phyloP scores from a whole-genome alignment of 305 asterid species.

The Plantago coronopus region DNA sequence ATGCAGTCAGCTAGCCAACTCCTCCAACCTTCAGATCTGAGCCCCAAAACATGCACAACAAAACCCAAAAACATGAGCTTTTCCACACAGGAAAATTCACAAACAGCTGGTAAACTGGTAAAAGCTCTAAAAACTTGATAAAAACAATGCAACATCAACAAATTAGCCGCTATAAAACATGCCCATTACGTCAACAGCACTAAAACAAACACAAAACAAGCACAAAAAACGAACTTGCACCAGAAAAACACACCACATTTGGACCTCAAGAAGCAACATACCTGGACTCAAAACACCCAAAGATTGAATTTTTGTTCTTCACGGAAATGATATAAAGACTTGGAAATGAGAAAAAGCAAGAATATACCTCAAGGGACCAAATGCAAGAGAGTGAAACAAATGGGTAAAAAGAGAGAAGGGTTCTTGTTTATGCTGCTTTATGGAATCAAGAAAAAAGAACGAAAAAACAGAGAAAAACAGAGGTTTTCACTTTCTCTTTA shows the following conservation, averaged over 20 bases:
- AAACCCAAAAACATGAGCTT: constrained; percentile 19
- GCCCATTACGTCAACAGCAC: not conserved
- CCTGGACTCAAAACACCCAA: constrained; percentile 9
- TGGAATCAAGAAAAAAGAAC: constrained; percentile 29
- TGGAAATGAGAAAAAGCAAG: constrained; percentile 19
- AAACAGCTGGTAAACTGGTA: not conserved
- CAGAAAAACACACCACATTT: not conserved
- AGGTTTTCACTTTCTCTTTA: no score
- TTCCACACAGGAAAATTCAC: not conserved
- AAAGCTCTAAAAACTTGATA: not conserved
- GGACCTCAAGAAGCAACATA: constrained; percentile 22
- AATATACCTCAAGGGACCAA: constrained; percentile 50
- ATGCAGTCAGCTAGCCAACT: constrained; percentile 2
- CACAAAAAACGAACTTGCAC: not conserved
- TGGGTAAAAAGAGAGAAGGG: constrained; percentile 28
- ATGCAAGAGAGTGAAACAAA: constrained; percentile 32
- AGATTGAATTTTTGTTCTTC: constrained; percentile 22
- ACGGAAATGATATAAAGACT: constrained; percentile 27
- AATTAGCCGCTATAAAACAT: not conserved
- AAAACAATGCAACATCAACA: not conserved
- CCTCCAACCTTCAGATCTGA: constrained; percentile 50
- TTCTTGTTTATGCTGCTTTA: constrained; percentile 32
- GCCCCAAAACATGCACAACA: constrained; percentile 29
- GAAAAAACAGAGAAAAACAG: constrained; percentile 23
- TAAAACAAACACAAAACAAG: not conserved